phyloP scores from a whole-genome alignment of 2,329 filamentous ascomycete species.

The Aspergillus sp. region DNA sequence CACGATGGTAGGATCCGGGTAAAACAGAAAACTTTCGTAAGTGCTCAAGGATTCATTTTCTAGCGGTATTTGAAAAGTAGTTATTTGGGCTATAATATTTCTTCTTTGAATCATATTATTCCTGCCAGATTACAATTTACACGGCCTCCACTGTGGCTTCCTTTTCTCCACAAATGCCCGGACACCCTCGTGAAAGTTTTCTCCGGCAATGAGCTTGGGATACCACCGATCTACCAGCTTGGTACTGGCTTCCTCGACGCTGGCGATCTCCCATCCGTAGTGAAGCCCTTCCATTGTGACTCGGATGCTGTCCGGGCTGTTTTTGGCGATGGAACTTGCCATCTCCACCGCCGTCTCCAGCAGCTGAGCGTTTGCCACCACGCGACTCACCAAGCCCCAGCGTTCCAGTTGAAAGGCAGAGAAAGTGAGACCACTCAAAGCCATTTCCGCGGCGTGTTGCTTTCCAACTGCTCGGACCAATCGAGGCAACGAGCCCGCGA shows the following conservation, averaged over 20 bases:
- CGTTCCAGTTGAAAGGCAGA: constrained; percentile 57
- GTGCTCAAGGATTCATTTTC: background rate
- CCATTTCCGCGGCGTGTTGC: constrained; percentile 70
- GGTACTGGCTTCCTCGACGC: constrained; percentile 62
- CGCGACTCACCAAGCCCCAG: constrained; percentile 71
- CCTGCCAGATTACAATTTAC: constrained; percentile 25
- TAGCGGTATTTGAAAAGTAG: background rate
- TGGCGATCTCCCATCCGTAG: constrained; percentile 67
- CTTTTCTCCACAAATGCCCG: constrained; percentile 73
- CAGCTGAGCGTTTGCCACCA: constrained; percentile 47
- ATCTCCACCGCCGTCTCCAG: constrained; percentile 52
- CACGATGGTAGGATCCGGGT: background rate
- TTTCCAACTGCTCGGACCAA: constrained; percentile 65
- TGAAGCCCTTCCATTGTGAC: constrained; percentile 68
- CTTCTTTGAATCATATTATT: background rate
- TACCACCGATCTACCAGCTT: constrained; percentile 60
- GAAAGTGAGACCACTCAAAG: constrained; percentile 62
- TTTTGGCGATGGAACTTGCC: constrained; percentile 60
- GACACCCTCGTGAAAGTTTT: constrained; percentile 73
- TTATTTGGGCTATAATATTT: background rate
- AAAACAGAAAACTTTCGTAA: background rate
- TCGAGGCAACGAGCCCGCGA: constrained; percentile 69
- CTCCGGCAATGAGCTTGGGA: constrained; percentile 58
- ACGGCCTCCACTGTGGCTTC: constrained; percentile 58
- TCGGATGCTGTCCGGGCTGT: constrained; percentile 72